Percentiles rank a stretch among this genome's conserved stretches.
phyloP scores from a whole-genome alignment of 2,329 filamentous ascomycete species.

The Fusarium subtropicale region DNA sequence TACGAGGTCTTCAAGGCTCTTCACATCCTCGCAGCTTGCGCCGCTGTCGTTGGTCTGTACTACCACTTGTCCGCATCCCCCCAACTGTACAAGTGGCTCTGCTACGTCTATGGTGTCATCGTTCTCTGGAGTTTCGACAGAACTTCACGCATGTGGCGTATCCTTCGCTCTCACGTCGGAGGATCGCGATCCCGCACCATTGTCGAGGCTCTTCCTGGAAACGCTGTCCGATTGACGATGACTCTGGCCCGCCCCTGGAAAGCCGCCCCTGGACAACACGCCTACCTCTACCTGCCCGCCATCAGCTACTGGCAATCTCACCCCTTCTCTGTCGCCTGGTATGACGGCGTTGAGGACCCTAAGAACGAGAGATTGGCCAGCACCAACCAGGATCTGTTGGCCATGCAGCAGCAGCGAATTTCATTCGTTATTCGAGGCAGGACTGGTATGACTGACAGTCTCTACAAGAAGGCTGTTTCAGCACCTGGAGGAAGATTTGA shows the following conservation, averaged over 20 bases:
- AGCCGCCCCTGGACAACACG: conserved; percentile 80
- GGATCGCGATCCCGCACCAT: conserved; percentile 74
- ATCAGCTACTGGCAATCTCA: conserved; percentile 81
- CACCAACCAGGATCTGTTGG: conserved; percentile 68
- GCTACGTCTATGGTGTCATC: conserved; percentile 71
- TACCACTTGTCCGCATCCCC: conserved; percentile 68
- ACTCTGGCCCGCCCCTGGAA: conserved; percentile 81
- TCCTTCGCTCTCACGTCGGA: conserved; percentile 75
- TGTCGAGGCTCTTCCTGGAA: conserved; percentile 80
- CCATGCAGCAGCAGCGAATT: conserved; percentile 72
- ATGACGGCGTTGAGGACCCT: conserved; percentile 69
- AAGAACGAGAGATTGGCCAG: conserved; percentile 68
- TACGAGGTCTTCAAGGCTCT: conserved; percentile 82
- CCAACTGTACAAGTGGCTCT: conserved; percentile 59
- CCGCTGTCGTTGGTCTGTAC: conserved; percentile 73
- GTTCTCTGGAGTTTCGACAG: conserved; percentile 77
- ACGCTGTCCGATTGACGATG: conserved; percentile 78
- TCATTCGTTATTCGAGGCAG: conserved; percentile 79
- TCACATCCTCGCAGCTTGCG: conserved; percentile 73
- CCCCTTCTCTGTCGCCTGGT: conserved; percentile 84
- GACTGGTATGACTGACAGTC: conserved; percentile 76
- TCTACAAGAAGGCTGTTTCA: conserved; percentile 76
- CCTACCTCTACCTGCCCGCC: conserved; percentile 81
- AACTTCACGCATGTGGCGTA: conserved; percentile 65
- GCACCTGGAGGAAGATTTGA: conserved; percentile 69